These are phyloP conservation scores for Globisporangium barbulae DNA, from an alignment of 352 stramenopile genomes.

Conservation along the genomic window DNA sequence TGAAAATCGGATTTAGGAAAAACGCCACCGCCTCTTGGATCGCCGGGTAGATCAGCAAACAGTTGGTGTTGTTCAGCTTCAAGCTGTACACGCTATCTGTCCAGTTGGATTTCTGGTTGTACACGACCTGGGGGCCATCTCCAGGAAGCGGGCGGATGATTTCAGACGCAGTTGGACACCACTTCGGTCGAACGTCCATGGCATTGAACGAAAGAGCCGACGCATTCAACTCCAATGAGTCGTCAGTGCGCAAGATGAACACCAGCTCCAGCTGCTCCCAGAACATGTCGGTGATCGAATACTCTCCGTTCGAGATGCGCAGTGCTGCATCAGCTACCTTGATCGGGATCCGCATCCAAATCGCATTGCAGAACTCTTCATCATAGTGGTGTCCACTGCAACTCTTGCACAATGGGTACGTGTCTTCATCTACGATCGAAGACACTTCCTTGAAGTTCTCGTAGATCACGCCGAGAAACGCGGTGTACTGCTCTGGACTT, in stretches of 20 bases:
- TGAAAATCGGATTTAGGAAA: conserved; percentile 59
- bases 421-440: conserved; percentile 74
- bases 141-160: conserved; percentile 66
- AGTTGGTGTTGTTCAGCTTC: conserved; percentile 75
- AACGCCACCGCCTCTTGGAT: conserved; percentile 62
- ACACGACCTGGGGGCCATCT: conserved; percentile 74
- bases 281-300: conserved; percentile 67
- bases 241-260: conserved; percentile 77
- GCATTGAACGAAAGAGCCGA: conserved; percentile 56
- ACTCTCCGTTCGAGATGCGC: conserved; percentile 53
- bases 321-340: conserved; percentile 74
- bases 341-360: conserved; percentile 80
- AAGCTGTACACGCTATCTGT: conserved; percentile 70
- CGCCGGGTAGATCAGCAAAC: conserved; percentile 66
- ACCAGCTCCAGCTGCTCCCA: conserved; percentile 80
- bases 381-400: conserved; percentile 72
- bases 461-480: conserved; percentile 77
- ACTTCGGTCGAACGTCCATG: conserved; percentile 56
- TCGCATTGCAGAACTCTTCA: conserved; percentile 55
- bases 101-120: conserved; percentile 75
- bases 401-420: conserved; percentile 56
- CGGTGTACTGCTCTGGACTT: conserved; percentile 60
- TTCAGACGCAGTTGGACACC: conserved; percentile 54
- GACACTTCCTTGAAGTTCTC: conserved; percentile 87
- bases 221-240: conserved; percentile 68